Percentiles rank a stretch among this genome's conserved stretches.
Evolutionary conservation across 345 rosid genomes (phyloP).

Genomic region (Sapria himalayana): DNA sequence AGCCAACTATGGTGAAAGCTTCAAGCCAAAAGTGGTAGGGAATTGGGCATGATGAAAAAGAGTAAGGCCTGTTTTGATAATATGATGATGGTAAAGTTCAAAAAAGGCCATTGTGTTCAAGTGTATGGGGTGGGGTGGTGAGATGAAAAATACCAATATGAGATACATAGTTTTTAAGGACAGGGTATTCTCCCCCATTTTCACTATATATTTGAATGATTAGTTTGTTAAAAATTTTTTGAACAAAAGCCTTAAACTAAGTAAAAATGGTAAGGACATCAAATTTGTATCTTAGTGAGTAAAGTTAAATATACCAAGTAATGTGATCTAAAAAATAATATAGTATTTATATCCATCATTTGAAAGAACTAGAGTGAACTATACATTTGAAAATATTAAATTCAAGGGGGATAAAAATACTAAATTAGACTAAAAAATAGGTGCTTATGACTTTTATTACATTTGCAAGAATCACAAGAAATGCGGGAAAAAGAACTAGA

Average conservation of each 20-base stretch:
- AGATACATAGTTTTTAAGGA: not conserved
- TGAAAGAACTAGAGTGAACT: no score
- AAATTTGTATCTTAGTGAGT: not conserved
- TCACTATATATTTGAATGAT: not conserved
- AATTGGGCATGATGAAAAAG: not conserved
- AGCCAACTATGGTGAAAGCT: not conserved
- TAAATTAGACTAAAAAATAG: no score
- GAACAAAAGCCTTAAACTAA: not conserved
- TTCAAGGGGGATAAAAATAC: no score
- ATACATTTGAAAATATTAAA: no score
- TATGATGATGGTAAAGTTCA: not conserved
- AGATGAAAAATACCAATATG: not conserved
- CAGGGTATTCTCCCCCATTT: not conserved
- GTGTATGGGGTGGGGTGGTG: not conserved
- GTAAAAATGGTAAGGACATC: not conserved
- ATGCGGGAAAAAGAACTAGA: no score
- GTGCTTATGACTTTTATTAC: no score
- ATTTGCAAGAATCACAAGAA: no score
- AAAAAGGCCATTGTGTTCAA: not conserved
- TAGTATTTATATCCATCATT: not conserved
- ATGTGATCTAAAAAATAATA: no score
- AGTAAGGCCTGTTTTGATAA: no score
- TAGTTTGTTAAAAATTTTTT: not conserved
- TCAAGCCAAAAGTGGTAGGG: not conserved
- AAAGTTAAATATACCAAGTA: no score